These are phyloP conservation scores for Pseudopyricularia cyperi DNA, from an alignment of 2,329 filamentous ascomycete genomes.

Conservation along the genomic window DNA sequence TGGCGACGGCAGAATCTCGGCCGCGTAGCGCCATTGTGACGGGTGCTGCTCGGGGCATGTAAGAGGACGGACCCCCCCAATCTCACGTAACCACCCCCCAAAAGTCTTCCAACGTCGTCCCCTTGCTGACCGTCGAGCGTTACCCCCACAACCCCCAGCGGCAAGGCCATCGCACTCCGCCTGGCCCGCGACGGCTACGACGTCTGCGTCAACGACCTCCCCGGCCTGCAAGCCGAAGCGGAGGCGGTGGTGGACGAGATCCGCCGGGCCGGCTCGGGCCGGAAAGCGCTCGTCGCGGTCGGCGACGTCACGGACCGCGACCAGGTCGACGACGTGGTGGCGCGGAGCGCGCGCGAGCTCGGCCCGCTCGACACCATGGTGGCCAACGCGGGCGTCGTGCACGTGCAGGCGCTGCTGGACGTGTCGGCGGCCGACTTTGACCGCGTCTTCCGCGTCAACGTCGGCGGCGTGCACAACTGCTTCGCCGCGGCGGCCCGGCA, in stretches of 20 bases:
- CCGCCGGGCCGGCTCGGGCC: conserved; percentile 26
- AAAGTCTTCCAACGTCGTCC: too few relatives aligned
- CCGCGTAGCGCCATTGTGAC: conserved; percentile 10
- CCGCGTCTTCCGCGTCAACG: conserved; percentile 51
- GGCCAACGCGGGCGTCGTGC: conserved; percentile 49
- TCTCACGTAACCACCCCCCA: too few relatives aligned
- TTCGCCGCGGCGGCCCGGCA: conserved; percentile 50
- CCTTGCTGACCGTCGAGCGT: too few relatives aligned
- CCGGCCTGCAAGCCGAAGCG: conserved; percentile 35
- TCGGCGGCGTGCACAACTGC: conserved; percentile 52
- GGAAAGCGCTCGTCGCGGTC: conserved; percentile 37
- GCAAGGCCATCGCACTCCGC: conserved; percentile 48
- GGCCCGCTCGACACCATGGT: conserved; percentile 33
- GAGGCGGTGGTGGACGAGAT: conserved; percentile 42
- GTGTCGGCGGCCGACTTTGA: conserved; percentile 42
- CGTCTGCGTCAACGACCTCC: conserved; percentile 51
- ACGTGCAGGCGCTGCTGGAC: conserved; percentile 42
- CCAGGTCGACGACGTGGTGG: conserved; percentile 37
- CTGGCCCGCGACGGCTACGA: conserved; percentile 53
- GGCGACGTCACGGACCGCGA: conserved; percentile 47
- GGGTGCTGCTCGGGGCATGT: conserved; percentile 23
- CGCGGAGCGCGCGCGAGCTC: conserved; percentile 34
- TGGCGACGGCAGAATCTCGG: background rate
- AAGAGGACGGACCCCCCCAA: background rate
- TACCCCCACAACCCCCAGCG: conserved; percentile 13